Evolutionary conservation across 2,329 filamentous ascomycete genomes (phyloP), one percentile per base, ranked within the genome.

Genomic region (Fusarium goolgardi): DNA sequence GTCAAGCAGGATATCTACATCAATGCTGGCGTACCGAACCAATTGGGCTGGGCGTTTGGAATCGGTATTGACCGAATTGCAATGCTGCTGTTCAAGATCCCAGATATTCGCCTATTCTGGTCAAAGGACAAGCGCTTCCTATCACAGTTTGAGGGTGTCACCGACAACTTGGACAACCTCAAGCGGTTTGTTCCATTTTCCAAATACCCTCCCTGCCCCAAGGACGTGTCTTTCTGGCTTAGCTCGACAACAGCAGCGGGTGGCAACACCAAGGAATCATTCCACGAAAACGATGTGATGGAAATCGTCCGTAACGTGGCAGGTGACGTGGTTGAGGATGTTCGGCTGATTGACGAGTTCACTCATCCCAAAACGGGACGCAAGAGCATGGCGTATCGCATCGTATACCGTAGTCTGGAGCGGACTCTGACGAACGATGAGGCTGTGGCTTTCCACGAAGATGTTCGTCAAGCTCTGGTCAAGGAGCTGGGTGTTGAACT

Each of bases 231-330:
- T 1, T 99, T 99, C 79, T 99, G 96, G 96, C 81, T 98, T 20
- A 66, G 61, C 55, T 73, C 73, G 29, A 69, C 82, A 78, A 81
- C 83, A 3, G 79, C 82, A 23, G 84, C 80, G 5, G 84, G 81
- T 15, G 85, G 84, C 29, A 83, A 81, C 54, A 74, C 79, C 73
- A 59, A 82, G 78, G 72, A 78, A 71, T 59, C 75, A 71, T 93
- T 97, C 76, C 95, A 98, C 78, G 94, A 96, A 78, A 98, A 98
- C 80, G 96, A 99, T 78, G 84, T 98, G 52, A 98, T 98, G 95
- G 96, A 98, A 80, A 86, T 97, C 58, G 92, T 97, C 20, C 89
- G 96, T 69, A 90, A 90, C 71, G 85, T 95, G 46, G 92, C 89
- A 12, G 94, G 94, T 51, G 92, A 97, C 77, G 80, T 89, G 23